Conservation (phyloP, 2,329 filamentous ascomycete genomes). For the Diaporthe citrichinensis region DNA sequence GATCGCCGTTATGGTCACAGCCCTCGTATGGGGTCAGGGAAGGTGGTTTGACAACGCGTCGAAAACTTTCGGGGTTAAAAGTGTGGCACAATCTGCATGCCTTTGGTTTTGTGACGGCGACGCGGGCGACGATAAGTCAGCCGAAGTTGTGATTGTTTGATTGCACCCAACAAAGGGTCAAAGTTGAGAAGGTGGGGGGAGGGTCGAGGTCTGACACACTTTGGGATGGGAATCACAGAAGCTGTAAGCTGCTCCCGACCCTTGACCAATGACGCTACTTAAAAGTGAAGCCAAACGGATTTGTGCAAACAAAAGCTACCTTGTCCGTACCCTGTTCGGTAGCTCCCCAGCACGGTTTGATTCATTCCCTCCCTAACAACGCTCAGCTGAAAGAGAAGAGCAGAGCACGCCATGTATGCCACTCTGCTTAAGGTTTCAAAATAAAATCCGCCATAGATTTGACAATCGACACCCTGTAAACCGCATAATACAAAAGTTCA, state of each 20-base stretch:
- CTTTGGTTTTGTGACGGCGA: background rate
- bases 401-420: background rate
- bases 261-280: background rate
- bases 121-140: too few relatives aligned
- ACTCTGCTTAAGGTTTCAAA: rapidly evolving
- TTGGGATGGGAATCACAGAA: background rate
- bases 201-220: background rate
- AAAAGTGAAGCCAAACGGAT: background rate
- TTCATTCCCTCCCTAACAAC: background rate
- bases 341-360: background rate
- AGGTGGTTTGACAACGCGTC: rapidly evolving
- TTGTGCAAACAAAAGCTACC: background rate
- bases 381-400: background rate
- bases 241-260: background rate
- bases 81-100: too few relatives aligned
- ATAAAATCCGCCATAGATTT: too few relatives aligned
- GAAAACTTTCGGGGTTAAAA: too few relatives aligned
- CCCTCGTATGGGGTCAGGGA: background rate
- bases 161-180: rapidly evolving
- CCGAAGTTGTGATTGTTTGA: background rate
- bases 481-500: background rate
- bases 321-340: background rate
- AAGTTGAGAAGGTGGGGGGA: background rate
- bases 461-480: background rate
- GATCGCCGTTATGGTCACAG: too few relatives aligned